phyloP scores from a whole-genome alignment of 108 stramenopile species.

The Discostella pseudostelligera region DNA sequence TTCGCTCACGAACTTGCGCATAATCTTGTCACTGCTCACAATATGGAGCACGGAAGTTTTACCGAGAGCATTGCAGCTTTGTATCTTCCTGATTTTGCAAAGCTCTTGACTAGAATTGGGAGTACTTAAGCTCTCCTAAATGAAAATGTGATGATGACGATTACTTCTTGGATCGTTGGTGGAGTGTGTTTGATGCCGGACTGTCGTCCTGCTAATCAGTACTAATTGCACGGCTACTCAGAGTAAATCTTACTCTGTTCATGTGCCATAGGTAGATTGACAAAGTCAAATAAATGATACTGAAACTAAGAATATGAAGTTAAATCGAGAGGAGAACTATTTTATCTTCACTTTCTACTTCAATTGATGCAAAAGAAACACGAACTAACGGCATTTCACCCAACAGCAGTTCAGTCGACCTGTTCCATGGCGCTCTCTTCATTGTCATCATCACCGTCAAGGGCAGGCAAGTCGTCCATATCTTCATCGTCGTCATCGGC shows the following conservation, averaged over 20 bases:
- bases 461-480: constrained; percentile 93
- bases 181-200: too few species aligned
- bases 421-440: constrained; percentile 99
- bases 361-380: not conserved
- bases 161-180: too few species aligned
- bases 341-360: not conserved
- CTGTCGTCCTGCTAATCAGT: too few species aligned
- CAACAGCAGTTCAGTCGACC: constrained; percentile 93
- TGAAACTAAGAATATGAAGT: too few species aligned
- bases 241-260: too few species aligned
- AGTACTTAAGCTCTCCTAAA: too few species aligned
- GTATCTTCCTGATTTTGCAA: constrained; percentile 28
- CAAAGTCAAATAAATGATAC: not conserved
- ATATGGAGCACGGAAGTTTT: constrained; percentile 48
- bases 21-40: constrained; percentile 65
- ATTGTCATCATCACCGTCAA: constrained; percentile 89
- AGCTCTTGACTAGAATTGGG: constrained; percentile 5
- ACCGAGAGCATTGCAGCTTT: constrained; percentile 22
- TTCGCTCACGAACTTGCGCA: constrained; percentile 74
- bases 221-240: too few species aligned
- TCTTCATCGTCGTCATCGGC: constrained; percentile 86
- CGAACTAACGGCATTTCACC: not conserved
- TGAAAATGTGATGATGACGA: too few species aligned
- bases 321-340: too few species aligned
- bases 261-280: too few species aligned